Base-by-base conservation (phyloP, 306 rosid species). In the Herpetospermum pedunculosum region DNA sequence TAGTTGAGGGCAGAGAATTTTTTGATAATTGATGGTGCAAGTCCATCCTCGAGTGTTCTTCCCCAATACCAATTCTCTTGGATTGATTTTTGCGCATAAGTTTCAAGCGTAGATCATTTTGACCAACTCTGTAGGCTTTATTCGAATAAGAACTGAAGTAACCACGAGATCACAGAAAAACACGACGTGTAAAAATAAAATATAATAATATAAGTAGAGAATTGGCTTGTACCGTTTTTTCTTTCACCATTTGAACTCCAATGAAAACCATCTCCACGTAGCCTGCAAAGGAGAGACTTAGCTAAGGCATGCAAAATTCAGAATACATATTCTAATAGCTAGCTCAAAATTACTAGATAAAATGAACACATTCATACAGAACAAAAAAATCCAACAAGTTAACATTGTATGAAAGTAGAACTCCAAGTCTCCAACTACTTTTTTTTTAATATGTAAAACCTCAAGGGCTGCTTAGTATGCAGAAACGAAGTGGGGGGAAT, bases 81-180 rank as follows among this genome's bases (percentile, higher is more conserved):
- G 77, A 70, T 68, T 49, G 80, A 58, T 82, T 85, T 79, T 81
- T 86, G 76, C 69, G 78, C 78, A 82, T 65, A 70, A 86, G 82
- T 64, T 85, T 85, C 82, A 84, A 77, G 49, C 90, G 83, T 72
- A 88, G 92, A 78, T 88, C 92, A 65, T 82, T 75, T 41, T 62
- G 81, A 80, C 44, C 75, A 62, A 84, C 80, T 83, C 55, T 76
- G 73, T 48, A 73, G 73, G 60, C 86, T 88, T 76, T 43, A 75
- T 73, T 72, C 57, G 73, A 73, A 18, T 75, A 29, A 76, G 40
- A 32, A 72, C 68, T 72, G 38, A 57, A 55, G 78, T 76, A 75
- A 76, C 73, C 34, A 44, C 69, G 73, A 72, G 43, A 30, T 64
- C 38, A 4, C 35, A 59, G 28, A 71, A 52, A 68, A 70, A 65